Percentiles rank a stretch among this genome's conserved stretches.
phyloP scores from a whole-genome alignment of 1,284 basidiomycete species.

The Heterobasidion annosum region DNA sequence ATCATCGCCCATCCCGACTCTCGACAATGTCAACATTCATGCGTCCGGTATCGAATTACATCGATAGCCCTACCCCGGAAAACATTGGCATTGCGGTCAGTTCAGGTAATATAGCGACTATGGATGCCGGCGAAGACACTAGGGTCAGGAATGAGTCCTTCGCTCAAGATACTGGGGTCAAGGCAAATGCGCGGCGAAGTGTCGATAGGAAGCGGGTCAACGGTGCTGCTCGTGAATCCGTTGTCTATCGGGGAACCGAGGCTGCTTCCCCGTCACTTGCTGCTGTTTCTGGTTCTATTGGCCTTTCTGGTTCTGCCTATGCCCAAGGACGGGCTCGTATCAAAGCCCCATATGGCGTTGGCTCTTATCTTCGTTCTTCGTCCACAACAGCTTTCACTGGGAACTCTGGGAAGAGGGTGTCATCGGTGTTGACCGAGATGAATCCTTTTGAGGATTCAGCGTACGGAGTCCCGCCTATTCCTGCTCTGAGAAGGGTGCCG shows the following conservation, averaged over 20 bases:
- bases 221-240: slow-evolving; percentile 2
- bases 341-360: slow-evolving; percentile 54
- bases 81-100: slow-evolving; percentile 35
- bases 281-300: neutral
- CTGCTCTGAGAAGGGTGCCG: slow-evolving; percentile 21
- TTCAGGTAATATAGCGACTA: slow-evolving; percentile 1
- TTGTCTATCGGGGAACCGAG: slow-evolving; percentile 24
- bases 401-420: slow-evolving; percentile 3
- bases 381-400: slow-evolving; percentile 17
- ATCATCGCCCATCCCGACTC: slow-evolving; percentile 32
- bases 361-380: slow-evolving; percentile 45
- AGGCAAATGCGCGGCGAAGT: slow-evolving; percentile 18
- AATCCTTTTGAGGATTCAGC: slow-evolving; percentile 22
- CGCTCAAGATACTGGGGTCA: slow-evolving; percentile 14
- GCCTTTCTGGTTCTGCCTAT: neutral
- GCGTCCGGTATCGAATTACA: slow-evolving; percentile 38
- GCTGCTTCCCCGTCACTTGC: slow-evolving; percentile 28
- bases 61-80: slow-evolving; percentile 15
- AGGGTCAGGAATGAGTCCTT: slow-evolving; percentile 10
- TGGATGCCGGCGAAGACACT: neutral
- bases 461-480: slow-evolving; percentile 22
- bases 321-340: slow-evolving; percentile 44
- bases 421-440: slow-evolving; percentile 1
- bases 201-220: slow-evolving; percentile 4
- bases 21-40: slow-evolving; percentile 44